Conservation (phyloP, 345 rosid genomes). For the Linum tenue region DNA sequence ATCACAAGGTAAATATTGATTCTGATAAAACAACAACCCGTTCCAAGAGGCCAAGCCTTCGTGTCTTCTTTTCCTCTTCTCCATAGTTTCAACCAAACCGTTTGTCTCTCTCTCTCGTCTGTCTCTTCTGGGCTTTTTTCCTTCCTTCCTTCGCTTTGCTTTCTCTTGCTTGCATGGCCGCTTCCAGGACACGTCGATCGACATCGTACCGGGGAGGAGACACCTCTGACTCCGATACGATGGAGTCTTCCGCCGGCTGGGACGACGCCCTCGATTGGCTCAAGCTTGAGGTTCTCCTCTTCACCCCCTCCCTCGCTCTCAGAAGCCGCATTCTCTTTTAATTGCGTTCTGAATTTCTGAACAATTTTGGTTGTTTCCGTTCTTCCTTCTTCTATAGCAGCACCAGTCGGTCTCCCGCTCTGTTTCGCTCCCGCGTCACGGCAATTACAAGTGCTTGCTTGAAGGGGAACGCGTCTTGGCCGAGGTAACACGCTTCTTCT, state of each 20-base stretch:
- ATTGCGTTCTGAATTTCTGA: conserved; percentile 6
- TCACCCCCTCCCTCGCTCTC: neutral
- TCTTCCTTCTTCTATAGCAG: neutral
- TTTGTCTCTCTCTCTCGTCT: neutral
- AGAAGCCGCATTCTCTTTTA: neutral
- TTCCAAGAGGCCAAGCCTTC: too few relatives aligned
- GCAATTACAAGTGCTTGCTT: conserved; percentile 58
- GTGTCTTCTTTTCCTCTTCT: neutral
- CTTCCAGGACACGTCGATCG: conserved; percentile 37
- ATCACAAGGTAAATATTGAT: too few relatives aligned
- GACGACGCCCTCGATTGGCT: conserved; percentile 71
- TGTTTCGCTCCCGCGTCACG: conserved; percentile 22
- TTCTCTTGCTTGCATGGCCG: conserved; percentile 27
- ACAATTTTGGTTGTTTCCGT: conserved; percentile 1
- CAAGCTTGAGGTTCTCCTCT: conserved; percentile 43
- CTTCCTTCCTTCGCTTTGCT: too few relatives aligned
- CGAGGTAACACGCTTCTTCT: conserved; percentile 37
- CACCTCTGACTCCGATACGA: conserved; percentile 45
- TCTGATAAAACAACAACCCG: conserved; percentile 7
- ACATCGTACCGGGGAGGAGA: conserved; percentile 32
- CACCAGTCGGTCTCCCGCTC: conserved; percentile 35
- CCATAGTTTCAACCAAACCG: too few relatives aligned
- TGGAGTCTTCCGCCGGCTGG: conserved; percentile 78
- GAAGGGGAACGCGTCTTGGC: conserved; percentile 53
- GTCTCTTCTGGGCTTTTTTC: too few relatives aligned